Conservation (phyloP, 441 rosid genomes). For the Sinapis alba region DNA sequence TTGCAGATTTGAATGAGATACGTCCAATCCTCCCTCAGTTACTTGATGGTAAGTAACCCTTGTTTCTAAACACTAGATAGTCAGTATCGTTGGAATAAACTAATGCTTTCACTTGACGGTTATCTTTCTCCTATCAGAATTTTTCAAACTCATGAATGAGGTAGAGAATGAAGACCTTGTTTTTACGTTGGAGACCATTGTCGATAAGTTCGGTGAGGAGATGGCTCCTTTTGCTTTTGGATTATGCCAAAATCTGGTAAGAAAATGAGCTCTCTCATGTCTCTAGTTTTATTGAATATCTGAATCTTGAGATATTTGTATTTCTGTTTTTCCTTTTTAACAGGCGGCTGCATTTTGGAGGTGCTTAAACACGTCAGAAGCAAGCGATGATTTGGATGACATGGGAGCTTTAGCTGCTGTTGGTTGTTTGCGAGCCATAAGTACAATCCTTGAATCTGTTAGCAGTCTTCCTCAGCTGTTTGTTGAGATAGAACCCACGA, state of each 20-base stretch:
- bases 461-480: conserved; percentile 95
- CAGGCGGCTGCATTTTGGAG: conserved; percentile 99
- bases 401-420: conserved; percentile 99
- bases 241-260: conserved; percentile 97
- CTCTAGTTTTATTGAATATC: conserved; percentile 16
- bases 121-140: conserved; percentile 54
- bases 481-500: conserved; percentile 88
- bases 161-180: conserved; percentile 99
- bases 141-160: conserved; percentile 98
- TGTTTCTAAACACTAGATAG: conserved; percentile 19
- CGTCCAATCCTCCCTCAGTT: conserved; percentile 97
- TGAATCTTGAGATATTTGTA: background rate
- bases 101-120: conserved; percentile 14
- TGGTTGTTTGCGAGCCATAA: conserved; percentile 98
- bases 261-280: conserved; percentile 18
- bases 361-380: conserved; percentile 92
- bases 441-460: conserved; percentile 98
- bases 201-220: conserved; percentile 99
- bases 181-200: conserved; percentile 92
- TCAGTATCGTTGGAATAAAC: background rate
- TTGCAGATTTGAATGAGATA: conserved; percentile 90
- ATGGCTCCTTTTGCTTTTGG: conserved; percentile 99
- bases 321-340: conserved; percentile 5
- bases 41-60: conserved; percentile 72
- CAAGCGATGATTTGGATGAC: conserved; percentile 86